Base-by-base conservation (phyloP, 805 yeast species). In the Brettanomyces naardenensis region DNA sequence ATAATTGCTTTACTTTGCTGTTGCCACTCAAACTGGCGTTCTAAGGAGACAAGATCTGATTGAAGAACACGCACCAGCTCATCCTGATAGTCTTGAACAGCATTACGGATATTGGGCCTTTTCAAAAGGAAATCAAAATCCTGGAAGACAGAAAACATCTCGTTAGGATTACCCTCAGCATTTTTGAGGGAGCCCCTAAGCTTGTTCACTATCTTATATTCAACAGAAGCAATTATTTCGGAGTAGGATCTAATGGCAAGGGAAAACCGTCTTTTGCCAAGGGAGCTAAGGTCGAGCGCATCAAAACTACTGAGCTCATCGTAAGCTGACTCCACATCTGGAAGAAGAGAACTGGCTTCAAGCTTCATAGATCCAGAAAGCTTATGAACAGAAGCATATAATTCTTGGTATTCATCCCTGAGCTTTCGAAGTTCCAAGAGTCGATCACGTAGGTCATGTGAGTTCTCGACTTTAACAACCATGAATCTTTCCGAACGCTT, bases 401-500 rank as follows among this genome's bases (percentile, higher is more conserved):
- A 59, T 30, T 71, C 68, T 23, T 72, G 61, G 46, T 86, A 90
- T 10, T 67, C 64, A 0, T 47, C 40, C 43, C 89, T 64, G 46
- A 86, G 71, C 1, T 50, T 47, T 4, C 49, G 50, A 1, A 80
- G 44, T 23, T 65, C 62, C 1, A 56, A 61, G 1, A 80, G 36
- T 22, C 77, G 59, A 1, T 68, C 69, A 41, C 61, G 66, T 19
- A 75, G 38, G 13, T 44, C 52, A 1, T 45, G 48, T 3, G 68
- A 60, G 6, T 76, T 68, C n/a, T 62, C 63, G 7, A 87, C 65
- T 40, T 78, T 73, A 17, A 86, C 73, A 18, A 79, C 71, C 11
- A 80, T 68, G 51, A 81, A 80, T 42, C 76, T 78, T 38, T 83
- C 90, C 6, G 77, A 75, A 31, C 92, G 61, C 48, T 78, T 83